Base-by-base conservation (phyloP, 352 stramenopile genomes). In the Stramenopiles sp. region DNA sequence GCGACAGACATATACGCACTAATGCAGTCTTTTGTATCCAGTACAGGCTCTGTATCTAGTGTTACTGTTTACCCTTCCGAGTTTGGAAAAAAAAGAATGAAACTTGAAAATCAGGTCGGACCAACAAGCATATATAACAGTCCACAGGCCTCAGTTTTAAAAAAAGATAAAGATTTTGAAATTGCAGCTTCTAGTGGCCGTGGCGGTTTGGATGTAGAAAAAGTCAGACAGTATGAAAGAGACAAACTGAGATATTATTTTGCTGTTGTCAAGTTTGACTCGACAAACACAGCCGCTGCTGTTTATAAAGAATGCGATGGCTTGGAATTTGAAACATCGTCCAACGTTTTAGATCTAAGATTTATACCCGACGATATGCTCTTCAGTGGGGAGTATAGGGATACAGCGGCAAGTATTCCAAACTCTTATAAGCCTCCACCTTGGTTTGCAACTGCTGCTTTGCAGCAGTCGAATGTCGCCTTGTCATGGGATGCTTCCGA, bases 201-300 rank as follows among this genome's bases (percentile, higher is more conserved):
- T n/a, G 83, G 85, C 8, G 84, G 91, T 29, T 97, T 98, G 83
- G 92, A 98, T 86, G 86, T 87, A 31, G 94, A 98, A 86, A 96
- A 96, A 83, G 86, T 99, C 44, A 91, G 95, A 80, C 90, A 91
- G 39, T 99, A 98, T 86, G 96, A 99, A 85, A 88, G 96, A 71
- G 92, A 97, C 80, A 98, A 98, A 85, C 88, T 99, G 39, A 92
- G 94, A 82, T 99, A 99, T 86, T 99, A 98, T 84, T 99, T 98
- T 88, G 96, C 95, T 0, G 88, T 99, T 27, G 93, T 95, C 8
- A 94, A 93, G 67, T 98, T 95, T 87, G 88, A 95, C 80, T 93
- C 88, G 30, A 86, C 93, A 32, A 90, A 93, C 80, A 93, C 94
- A 7, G 93, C 96, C 31, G 91, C 94, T 44, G 86, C 89, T 31